Evolutionary conservation across 108 stramenopile species (phyloP).

Genomic region (Nannochloropsis gaditana): DNA sequence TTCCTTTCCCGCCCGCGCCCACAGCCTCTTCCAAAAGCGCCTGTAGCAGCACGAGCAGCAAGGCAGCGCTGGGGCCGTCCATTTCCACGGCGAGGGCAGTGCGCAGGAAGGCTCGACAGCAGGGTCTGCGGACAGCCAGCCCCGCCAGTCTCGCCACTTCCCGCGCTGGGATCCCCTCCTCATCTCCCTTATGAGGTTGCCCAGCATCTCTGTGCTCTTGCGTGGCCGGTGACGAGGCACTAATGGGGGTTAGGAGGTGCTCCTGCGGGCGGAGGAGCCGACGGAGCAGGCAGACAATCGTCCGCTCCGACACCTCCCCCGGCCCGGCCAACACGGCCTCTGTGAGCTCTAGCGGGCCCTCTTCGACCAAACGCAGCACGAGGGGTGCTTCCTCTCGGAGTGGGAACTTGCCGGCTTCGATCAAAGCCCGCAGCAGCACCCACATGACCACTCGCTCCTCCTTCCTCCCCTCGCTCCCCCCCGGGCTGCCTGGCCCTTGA

Average conservation of each 20-base stretch:
- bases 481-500: not conserved
- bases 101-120: not conserved
- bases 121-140: not conserved
- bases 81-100: not conserved
- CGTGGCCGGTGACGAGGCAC: not conserved
- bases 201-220: not conserved
- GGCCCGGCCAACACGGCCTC: not conserved
- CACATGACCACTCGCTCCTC: not conserved
- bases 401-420: not conserved
- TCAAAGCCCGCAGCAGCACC: not conserved
- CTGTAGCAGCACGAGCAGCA: not conserved
- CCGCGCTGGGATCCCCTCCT: not conserved
- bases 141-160: not conserved
- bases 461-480: not conserved
- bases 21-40: not conserved
- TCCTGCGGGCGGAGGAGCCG: not conserved
- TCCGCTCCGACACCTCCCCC: not conserved
- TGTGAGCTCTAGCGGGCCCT: not conserved
- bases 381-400: not conserved
- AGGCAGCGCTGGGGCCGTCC: constrained; percentile 9
- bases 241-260: too few relatives aligned
- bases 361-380: not conserved
- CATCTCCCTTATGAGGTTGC: not conserved
- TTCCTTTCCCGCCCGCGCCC: not conserved
- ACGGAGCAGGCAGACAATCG: not conserved